Evolutionary conservation across 148 eudicot genomes (phyloP).

Genomic region (Vaccinium macrocarpon): DNA sequence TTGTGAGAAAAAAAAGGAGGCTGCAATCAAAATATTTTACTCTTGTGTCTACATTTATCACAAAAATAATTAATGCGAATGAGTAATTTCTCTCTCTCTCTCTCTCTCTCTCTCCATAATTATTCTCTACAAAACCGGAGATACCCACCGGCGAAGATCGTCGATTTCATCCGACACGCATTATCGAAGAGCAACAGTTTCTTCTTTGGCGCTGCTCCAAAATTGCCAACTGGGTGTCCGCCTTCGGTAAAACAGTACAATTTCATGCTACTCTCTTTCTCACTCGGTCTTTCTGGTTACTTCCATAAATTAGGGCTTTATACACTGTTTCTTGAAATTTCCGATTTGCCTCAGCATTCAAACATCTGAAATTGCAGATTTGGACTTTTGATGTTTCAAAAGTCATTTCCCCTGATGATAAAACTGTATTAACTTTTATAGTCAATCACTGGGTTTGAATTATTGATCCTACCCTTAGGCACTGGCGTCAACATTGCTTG

Average conservation of each 20-base stretch:
- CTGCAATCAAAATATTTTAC: too few relatives aligned
- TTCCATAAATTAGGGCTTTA: neutral
- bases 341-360: neutral
- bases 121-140: neutral
- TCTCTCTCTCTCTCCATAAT: neutral
- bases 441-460: too few relatives aligned
- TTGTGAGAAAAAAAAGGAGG: too few relatives aligned
- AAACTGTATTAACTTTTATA: too few relatives aligned
- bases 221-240: neutral
- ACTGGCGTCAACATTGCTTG: too few relatives aligned
- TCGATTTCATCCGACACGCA: neutral
- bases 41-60: too few relatives aligned
- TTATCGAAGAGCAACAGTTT: neutral
- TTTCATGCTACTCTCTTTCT: neutral
- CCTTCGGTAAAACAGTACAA: neutral
- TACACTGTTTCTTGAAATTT: neutral
- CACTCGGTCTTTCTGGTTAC: neutral
- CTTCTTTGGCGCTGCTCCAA: neutral
- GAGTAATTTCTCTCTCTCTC: neutral
- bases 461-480: too few relatives aligned
- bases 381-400: too few relatives aligned
- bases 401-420: too few relatives aligned
- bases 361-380: too few relatives aligned
- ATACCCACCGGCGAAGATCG: neutral
- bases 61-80: too few relatives aligned